Evolutionary conservation across 352 stramenopile genomes (phyloP), one percentile per base, ranked within the genome.

Genomic region (Phytopythium kandeliae): DNA sequence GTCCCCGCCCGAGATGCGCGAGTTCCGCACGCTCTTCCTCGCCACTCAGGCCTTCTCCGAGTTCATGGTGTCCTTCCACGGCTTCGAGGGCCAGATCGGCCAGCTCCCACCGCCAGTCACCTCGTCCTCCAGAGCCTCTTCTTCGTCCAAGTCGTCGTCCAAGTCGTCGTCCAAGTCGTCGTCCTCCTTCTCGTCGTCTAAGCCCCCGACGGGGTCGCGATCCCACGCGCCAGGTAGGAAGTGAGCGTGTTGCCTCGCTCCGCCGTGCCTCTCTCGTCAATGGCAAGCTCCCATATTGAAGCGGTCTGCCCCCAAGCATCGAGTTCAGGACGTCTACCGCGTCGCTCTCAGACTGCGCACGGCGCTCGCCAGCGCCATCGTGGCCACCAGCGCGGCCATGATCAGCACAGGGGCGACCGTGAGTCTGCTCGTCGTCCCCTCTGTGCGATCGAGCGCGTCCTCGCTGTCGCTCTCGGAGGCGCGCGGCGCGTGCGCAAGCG

Each of bases 21-120:
- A 91, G 50, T 92, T 94, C 41, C 77, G 81, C 53, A 94, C 80
- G 24, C 63, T 81, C n/a, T 92, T 94, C 50, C 88, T 88, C 47
- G 77, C 83, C 5, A 94, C 80, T 3, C 83, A 94, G 47, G 83
- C 83, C 6, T 90, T 94, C 56, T 89, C 76, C 24, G 83, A 94
- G 59, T 94, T 84, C 55, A 74, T 90, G 55, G 83, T 94, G 0
- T 78, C 74, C 22, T 82, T 87, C 65, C 77, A 89, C 45, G 83
- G 83, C 5, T 94, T 94, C 49, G 83, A 92, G 52, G 74, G 85
- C 30, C 62, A 82, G 43, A 67, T 67, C 25, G 56, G 68, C 11
- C 22, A 71, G 51, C 37, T 36, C 11, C 40, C 38, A 48, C 48
- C 28, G 38, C 28, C 28, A 4, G 28, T 9, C 28, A 26, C 54